Conservation (phyloP, 2,329 filamentous ascomycete genomes). For the Paraconiothyrium sp. region DNA sequence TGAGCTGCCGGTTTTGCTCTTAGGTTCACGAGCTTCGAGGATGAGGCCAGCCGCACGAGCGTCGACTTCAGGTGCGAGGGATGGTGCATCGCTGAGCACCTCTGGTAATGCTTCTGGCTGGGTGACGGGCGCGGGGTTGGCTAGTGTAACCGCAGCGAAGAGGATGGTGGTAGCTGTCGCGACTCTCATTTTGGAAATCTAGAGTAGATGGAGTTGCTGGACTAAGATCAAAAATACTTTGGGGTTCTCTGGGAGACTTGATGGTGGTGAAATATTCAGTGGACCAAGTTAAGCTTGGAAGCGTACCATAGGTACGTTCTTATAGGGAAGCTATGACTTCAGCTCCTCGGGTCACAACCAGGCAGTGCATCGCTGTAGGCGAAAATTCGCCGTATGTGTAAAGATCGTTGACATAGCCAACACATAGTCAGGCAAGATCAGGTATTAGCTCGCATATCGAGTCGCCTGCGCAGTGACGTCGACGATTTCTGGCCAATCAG, state of each 20-base stretch:
- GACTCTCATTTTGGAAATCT: constrained; percentile 36
- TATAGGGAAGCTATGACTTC: constrained; percentile 4
- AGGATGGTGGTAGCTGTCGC: constrained; percentile 32
- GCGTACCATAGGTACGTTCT: neutral
- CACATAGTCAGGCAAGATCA: neutral
- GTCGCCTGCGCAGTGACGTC: constrained; percentile 8
- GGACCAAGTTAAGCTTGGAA: neutral
- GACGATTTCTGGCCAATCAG: constrained; percentile 6
- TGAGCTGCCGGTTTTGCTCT: constrained; percentile 17
- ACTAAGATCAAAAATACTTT: neutral
- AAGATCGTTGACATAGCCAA: neutral
- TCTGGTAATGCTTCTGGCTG: constrained; percentile 22
- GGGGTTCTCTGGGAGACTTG: neutral
- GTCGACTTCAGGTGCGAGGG: constrained; percentile 23
- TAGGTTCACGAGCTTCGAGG: constrained; percentile 33
- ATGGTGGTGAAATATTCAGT: neutral
- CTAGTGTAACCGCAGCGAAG: constrained; percentile 37
- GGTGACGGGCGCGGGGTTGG: constrained; percentile 37
- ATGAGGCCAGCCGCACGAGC: constrained; percentile 23
- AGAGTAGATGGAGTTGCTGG: neutral
- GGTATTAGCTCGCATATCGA: neutral
- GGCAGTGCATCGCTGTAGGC: neutral
- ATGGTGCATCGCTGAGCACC: constrained; percentile 14
- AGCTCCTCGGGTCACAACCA: neutral
- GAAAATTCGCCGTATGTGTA: neutral